These are phyloP conservation scores for Erigeron philadelphicus DNA, from an alignment of 140 eudicot genomes.

Conservation along the genomic window DNA sequence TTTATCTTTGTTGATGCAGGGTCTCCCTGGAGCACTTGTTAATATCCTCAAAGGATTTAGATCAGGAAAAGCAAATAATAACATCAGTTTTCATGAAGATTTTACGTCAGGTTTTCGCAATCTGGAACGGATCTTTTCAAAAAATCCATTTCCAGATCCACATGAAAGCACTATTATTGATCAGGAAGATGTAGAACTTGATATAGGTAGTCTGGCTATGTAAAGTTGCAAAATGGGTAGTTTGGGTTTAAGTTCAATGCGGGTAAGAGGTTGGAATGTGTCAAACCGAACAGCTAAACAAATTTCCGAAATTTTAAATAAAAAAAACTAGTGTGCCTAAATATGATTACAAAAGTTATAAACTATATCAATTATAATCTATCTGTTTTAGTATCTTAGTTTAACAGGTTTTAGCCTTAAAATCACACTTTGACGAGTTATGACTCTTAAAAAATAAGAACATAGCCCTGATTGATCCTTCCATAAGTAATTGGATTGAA, in stretches of 20 bases:
- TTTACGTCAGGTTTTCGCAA: conserved; percentile 37
- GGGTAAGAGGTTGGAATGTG: too few species aligned
- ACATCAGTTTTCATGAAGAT: conserved; percentile 28
- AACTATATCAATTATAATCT: too few species aligned
- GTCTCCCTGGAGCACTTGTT: conserved; percentile 53
- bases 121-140: conserved; percentile 51
- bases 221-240: background rate
- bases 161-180: conserved; percentile 28
- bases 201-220: conserved; percentile 50
- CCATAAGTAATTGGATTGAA: too few species aligned
- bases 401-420: too few species aligned
- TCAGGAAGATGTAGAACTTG: conserved; percentile 50
- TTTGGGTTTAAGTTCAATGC: too few species aligned
- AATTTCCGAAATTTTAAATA: too few species aligned
- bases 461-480: too few species aligned
- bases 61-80: conserved; percentile 41
- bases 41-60: conserved; percentile 75
- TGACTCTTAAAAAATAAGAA: too few species aligned
- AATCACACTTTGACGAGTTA: too few species aligned
- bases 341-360: background rate
- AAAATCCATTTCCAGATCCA: conserved; percentile 52
- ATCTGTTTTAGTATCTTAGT: too few species aligned
- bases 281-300: too few species aligned
- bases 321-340: too few species aligned
- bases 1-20: conserved; percentile 43